Evolutionary conservation across 208 protist genomes (phyloP), one percentile per base, ranked within the genome.

Genomic region (Porcisia deanei): DNA sequence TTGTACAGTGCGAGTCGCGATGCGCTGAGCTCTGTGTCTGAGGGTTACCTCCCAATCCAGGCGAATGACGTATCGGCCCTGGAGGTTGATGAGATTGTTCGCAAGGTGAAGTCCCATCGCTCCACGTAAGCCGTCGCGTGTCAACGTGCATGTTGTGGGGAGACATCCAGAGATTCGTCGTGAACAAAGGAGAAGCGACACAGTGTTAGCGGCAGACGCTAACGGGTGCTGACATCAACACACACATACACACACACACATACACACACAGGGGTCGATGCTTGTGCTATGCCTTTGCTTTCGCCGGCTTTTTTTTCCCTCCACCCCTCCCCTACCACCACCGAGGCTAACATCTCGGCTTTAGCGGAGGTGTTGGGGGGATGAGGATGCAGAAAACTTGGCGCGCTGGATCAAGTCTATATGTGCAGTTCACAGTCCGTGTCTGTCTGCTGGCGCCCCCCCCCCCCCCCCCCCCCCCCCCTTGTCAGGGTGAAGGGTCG

Each of bases 21-120:
- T 49, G 93, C 90, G 25, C 84, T 97, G n/a, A 85, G 63, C 77
- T 79, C 84, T 59, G 81, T 89, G 54, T 83, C 84, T 52, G 84
- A 94, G 75, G 94, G 95, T 59, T 91, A 96, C 85, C 87, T 98
- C 69, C 78, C 91, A 20, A 97, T 96, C 63, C 94, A 97, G 88
- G 90, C 90, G 43, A 96, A 94, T 76, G 92, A 96, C 53, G 66
- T 74, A 20, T 90, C 88, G n/a, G 88, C 86, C 74, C 74, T 96
- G 25, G 84, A 86, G 47, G 67, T 69, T 55, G 81, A 84, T 16
- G 92, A 96, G 68, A 79, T 96, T 45, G 58, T 87, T 69, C 86
- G 81, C 57, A 82, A 81, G 64, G 77, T 90, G 59, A 83, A 88
- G 77, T 47, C 76, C 6, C 84, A 92, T 61, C 84, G 86, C 16